Evolutionary conservation across 164 flowering plant genomes (phyloP), one percentile per base, ranked within the genome.

Genomic region (Magnolia sinica): DNA sequence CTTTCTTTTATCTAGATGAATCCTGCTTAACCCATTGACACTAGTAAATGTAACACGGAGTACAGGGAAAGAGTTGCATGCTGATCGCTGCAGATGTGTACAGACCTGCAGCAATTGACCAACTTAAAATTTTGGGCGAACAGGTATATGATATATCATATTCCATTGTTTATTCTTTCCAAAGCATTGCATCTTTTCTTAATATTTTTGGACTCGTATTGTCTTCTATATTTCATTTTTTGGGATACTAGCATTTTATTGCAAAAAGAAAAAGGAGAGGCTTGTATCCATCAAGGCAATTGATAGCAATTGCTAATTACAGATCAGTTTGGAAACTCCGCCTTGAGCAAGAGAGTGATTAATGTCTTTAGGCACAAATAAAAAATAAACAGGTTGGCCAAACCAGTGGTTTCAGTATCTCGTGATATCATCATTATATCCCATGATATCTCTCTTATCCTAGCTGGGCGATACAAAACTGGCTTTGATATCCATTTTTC

Each of bases 21-120:
- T 73, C 24, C 50, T 8, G 51, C 31, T 74, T 50, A 20, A 50
- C 68, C 68, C 63, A 37, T 64, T 74, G 58, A 74, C 31, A 22
- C 8, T n/a, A 45, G 18, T 64, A 63, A 70, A 59, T 65, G 51
- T 76, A 16, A 69, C 59, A 51, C 73, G 79, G 72, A 55, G 59
- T 65, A 58, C 92, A 95, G 99, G 99, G 96, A 22, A 96, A 92
- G 86, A 90, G 87, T 81, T 90, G 92, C 86, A 91, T 93, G 96
- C 88, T 96, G 75, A 86, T 93, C 80, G 99, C 99, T 73, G 97
- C 95, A 76, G 99, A 96, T 84, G 92, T 96, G 72, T 96, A 96
- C 84, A 88, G 99, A 83, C 99, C 99, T 76, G 99, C 99, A 80
- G 99, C 99, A 80, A 93, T 96, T 73, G 99, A 96, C 80, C 99